Evolutionary conservation across 805 yeast genomes (phyloP).

Genomic region (Millerago galiae): DNA sequence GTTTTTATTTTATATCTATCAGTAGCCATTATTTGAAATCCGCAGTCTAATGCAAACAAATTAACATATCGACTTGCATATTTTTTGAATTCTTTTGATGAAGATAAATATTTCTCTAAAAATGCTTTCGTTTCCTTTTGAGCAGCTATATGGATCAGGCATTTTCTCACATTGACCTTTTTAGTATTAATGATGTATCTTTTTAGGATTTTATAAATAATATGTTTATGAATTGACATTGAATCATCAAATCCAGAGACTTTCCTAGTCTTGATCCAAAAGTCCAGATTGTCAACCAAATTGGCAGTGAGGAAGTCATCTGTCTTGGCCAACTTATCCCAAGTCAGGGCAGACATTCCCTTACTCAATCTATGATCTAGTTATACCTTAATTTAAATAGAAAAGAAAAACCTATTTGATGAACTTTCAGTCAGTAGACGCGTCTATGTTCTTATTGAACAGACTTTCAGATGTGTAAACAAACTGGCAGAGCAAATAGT

Average conservation of each 20-base stretch:
- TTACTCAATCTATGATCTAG: too few relatives aligned
- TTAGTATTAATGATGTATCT: constrained; percentile 10
- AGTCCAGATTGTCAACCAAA: constrained; percentile 21
- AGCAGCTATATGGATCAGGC: constrained; percentile 23
- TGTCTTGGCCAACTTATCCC: constrained; percentile 23
- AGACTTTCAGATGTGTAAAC: too few relatives aligned
- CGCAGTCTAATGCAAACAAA: constrained; percentile 30
- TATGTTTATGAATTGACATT: constrained; percentile 2
- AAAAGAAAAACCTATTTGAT: too few relatives aligned
- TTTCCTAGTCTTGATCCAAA: constrained; percentile 25
- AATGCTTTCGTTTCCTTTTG: constrained; percentile 23
- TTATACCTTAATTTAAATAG: too few relatives aligned
- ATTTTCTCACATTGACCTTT: constrained; percentile 12
- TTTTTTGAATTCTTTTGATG: constrained; percentile 26
- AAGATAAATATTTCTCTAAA: constrained; percentile 16
- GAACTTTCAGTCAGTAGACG: too few relatives aligned
- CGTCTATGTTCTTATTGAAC: too few relatives aligned
- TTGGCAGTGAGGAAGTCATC: constrained; percentile 27
- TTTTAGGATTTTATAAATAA: constrained; percentile 6
- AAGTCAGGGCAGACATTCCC: constrained; percentile 6
- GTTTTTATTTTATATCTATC: constrained; percentile 29
- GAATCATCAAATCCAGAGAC: constrained; percentile 7
- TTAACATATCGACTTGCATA: constrained; percentile 32
- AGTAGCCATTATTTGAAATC: constrained; percentile 37
- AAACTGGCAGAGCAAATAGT: too few relatives aligned